phyloP scores from a whole-genome alignment of 441 rosid species.

The Syzygium malaccense region DNA sequence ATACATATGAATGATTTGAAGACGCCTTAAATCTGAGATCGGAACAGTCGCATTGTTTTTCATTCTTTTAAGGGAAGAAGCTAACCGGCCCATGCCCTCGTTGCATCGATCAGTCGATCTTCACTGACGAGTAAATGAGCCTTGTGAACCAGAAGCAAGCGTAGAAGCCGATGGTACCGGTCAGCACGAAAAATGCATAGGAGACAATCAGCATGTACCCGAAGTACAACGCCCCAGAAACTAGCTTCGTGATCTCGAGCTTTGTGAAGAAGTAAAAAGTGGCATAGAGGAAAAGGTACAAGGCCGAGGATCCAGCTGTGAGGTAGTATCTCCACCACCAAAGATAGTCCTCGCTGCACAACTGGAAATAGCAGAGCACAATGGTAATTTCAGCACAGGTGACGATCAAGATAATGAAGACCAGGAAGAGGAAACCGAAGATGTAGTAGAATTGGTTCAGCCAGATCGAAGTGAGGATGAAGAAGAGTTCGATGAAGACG shows the following conservation, averaged over 20 bases:
- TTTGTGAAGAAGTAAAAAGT: conserved; percentile 63
- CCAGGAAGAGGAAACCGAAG: conserved; percentile 59
- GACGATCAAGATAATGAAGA: conserved; percentile 43
- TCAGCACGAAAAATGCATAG: conserved; percentile 52
- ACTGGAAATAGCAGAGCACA: conserved; percentile 65
- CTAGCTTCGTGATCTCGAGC: conserved; percentile 57
- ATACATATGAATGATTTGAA: background rate
- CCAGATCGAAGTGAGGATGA: conserved; percentile 66
- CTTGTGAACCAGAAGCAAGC: conserved; percentile 69
- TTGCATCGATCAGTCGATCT: conserved; percentile 36
- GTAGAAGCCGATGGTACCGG: conserved; percentile 53
- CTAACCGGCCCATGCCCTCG: background rate
- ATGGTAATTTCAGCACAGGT: conserved; percentile 57
- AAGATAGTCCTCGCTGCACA: conserved; percentile 60
- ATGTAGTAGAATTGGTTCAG: conserved; percentile 65
- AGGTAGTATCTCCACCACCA: conserved; percentile 81
- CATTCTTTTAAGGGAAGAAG: background rate
- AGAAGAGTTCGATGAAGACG: conserved; percentile 59
- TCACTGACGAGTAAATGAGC: conserved; percentile 65
- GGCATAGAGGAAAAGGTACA: conserved; percentile 51
- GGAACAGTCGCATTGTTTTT: background rate
- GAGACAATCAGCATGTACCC: conserved; percentile 63
- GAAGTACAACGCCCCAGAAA: conserved; percentile 46
- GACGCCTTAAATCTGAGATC: background rate
- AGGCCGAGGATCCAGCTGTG: conserved; percentile 56